A percentile compares a stretch with the other conserved stretches of the same genome.
phyloP scores from a whole-genome alignment of 495 filamentous ascomycete species.

The Aspergillus diversus region DNA sequence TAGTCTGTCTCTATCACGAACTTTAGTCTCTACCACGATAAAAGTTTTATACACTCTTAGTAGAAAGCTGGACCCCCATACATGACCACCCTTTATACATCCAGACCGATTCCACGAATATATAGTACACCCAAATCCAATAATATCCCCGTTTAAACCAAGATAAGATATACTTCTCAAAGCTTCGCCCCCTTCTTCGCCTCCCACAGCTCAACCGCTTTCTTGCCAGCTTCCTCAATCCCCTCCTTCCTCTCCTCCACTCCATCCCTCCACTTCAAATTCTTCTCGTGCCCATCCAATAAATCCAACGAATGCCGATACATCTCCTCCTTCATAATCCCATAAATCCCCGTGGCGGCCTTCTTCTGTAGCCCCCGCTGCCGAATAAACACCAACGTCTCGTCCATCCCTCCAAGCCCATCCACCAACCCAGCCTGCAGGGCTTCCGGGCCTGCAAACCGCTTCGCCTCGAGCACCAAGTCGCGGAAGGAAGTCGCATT shows the following conservation, averaged over 20 bases:
- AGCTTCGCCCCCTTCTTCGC: slow-evolving; percentile 50
- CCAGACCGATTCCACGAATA: too few relatives aligned
- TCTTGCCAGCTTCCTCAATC: slow-evolving; percentile 28
- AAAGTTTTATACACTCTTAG: too few relatives aligned
- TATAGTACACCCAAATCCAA: too few relatives aligned
- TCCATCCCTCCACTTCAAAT: slow-evolving; percentile 48
- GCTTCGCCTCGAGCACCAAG: slow-evolving; percentile 69
- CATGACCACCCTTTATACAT: too few relatives aligned
- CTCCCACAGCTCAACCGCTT: slow-evolving; percentile 45
- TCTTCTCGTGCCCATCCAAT: slow-evolving; percentile 50
- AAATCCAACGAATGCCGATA: slow-evolving; percentile 62
- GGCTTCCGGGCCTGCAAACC: slow-evolving; percentile 63
- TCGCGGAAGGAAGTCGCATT: slow-evolving; percentile 55
- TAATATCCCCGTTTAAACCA: too few relatives aligned
- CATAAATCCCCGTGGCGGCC: slow-evolving; percentile 64
- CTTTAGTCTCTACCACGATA: too few relatives aligned
- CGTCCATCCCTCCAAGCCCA: slow-evolving; percentile 63
- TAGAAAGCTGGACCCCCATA: too few relatives aligned
- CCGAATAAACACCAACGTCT: slow-evolving; percentile 56
- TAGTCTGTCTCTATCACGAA: too few relatives aligned
- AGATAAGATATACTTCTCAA: slow-evolving; percentile 26
- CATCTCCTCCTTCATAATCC: slow-evolving; percentile 72
- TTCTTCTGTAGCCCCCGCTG: slow-evolving; percentile 61
- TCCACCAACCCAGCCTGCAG: slow-evolving; percentile 70
- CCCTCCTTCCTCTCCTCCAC: slow-evolving; percentile 36